Evolutionary conservation across 1,284 basidiomycete genomes (phyloP).

Genomic region (Hemileia vastatrix): DNA sequence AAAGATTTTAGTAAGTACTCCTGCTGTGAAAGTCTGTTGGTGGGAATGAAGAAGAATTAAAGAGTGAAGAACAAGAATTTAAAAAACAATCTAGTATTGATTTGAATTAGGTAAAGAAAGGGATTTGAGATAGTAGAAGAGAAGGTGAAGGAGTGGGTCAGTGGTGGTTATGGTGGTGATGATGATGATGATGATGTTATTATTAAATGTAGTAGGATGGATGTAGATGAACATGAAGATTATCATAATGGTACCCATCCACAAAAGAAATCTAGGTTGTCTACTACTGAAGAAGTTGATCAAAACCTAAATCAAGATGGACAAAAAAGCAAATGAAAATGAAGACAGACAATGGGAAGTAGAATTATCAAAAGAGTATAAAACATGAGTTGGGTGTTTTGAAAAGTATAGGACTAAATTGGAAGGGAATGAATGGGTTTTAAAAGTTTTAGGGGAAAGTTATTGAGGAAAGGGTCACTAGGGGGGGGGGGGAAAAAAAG

Average conservation of each 20-base stretch:
- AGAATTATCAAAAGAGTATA: conserved; percentile 55
- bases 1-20: conserved; percentile 69
- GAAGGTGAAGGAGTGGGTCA: conserved; percentile 40
- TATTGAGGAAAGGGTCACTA: too few species aligned
- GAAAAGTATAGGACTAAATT: conserved; percentile 60
- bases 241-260: neutral
- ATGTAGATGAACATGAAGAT: conserved; percentile 14
- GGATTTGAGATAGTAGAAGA: neutral
- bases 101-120: neutral
- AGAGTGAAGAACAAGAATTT: conserved; percentile 8
- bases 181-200: conserved; percentile 1
- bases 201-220: conserved; percentile 18
- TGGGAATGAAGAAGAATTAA: conserved; percentile 36
- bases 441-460: conserved; percentile 51
- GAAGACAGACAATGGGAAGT: conserved; percentile 48
- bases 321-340: conserved; percentile 47
- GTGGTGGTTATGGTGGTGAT: conserved; percentile 1
- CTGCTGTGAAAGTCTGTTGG: neutral
- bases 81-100: conserved; percentile 5
- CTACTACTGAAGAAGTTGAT: conserved; percentile 48
- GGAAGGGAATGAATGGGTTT: conserved; percentile 68
- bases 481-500: too few species aligned
- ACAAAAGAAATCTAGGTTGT: conserved; percentile 20
- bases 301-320: too few species aligned
- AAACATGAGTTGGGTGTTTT: conserved; percentile 57